These are phyloP conservation scores for Blastocystis sp. DNA, from an alignment of 352 stramenopile genomes.

Conservation along the genomic window DNA sequence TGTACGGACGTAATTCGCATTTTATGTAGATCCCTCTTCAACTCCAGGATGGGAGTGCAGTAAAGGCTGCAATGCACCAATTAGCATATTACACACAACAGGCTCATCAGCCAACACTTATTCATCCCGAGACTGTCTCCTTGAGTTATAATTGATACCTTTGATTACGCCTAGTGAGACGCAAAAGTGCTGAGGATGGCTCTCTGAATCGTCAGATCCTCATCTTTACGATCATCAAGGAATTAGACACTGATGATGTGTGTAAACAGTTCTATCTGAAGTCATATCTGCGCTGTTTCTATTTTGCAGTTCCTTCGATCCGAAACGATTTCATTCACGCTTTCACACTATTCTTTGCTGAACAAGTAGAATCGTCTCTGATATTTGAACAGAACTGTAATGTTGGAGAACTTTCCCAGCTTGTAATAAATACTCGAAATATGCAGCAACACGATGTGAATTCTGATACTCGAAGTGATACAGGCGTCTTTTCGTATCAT, in stretches of 20 bases:
- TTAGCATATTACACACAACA: background rate
- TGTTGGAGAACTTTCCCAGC: conserved; percentile 27
- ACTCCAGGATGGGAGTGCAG: conserved; percentile 39
- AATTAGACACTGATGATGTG: background rate
- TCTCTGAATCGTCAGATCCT: background rate
- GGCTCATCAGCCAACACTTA: background rate
- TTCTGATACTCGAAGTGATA: background rate
- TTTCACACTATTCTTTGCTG: conserved; percentile 22
- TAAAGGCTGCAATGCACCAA: conserved; percentile 34
- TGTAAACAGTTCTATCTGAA: conserved; percentile 58
- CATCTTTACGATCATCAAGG: background rate
- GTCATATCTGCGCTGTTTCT: conserved; percentile 54
- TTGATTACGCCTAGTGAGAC: background rate
- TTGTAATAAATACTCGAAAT: conserved; percentile 34
- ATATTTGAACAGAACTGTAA: conserved; percentile 21
- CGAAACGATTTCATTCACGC: background rate
- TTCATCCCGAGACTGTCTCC: background rate
- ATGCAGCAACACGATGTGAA: background rate
- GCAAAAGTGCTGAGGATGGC: background rate
- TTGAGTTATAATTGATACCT: background rate
- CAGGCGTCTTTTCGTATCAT: background rate
- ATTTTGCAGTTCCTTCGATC: background rate
- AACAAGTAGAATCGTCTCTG: conserved; percentile 5
- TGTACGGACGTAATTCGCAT: background rate
- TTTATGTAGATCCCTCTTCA: background rate